A percentile compares a stretch with the other conserved stretches of the same genome.
Evolutionary conservation across 257 asterid species (phyloP).

Genomic region (Salvia rosmarinus): DNA sequence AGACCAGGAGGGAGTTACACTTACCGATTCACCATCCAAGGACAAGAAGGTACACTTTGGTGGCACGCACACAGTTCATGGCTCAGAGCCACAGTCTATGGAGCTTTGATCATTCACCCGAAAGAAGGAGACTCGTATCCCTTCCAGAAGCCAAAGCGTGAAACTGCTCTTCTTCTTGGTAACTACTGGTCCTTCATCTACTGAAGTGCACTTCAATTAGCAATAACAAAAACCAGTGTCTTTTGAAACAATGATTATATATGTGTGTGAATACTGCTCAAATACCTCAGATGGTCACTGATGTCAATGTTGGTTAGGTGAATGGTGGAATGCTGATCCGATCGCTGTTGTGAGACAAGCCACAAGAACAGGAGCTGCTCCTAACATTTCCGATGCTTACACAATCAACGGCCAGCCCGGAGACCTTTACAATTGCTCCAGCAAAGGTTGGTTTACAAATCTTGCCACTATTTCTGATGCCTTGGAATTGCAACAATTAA

Average conservation of each 20-base stretch:
- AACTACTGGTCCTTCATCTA: too few relatives aligned
- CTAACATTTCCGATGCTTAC: constrained; percentile 79
- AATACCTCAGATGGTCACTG: too few relatives aligned
- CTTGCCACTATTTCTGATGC: too few relatives aligned
- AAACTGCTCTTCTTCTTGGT: constrained; percentile 81
- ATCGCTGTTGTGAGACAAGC: constrained; percentile 78
- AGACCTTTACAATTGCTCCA: constrained; percentile 84
- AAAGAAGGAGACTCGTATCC: constrained; percentile 70
- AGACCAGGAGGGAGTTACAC: constrained; percentile 81
- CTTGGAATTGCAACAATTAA: too few relatives aligned
- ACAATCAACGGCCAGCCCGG: constrained; percentile 98
- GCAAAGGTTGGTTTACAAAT: constrained; percentile 55
- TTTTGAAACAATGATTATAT: too few relatives aligned
- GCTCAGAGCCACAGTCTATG: constrained; percentile 93
- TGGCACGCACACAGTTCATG: constrained; percentile 99
- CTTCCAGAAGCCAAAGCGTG: constrained; percentile 73
- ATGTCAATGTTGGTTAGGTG: constrained; percentile 65
- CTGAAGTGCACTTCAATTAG: too few relatives aligned
- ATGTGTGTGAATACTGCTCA: too few relatives aligned
- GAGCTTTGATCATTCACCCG: constrained; percentile 76
- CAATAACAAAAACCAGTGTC: too few relatives aligned
- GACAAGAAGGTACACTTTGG: constrained; percentile 96
- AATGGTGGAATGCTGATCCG: constrained; percentile 97
- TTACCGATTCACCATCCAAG: constrained; percentile 74
- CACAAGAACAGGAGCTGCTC: constrained; percentile 75